phyloP scores from a whole-genome alignment of 2,329 filamentous ascomycete species.

The Stylonectria norvegica region DNA sequence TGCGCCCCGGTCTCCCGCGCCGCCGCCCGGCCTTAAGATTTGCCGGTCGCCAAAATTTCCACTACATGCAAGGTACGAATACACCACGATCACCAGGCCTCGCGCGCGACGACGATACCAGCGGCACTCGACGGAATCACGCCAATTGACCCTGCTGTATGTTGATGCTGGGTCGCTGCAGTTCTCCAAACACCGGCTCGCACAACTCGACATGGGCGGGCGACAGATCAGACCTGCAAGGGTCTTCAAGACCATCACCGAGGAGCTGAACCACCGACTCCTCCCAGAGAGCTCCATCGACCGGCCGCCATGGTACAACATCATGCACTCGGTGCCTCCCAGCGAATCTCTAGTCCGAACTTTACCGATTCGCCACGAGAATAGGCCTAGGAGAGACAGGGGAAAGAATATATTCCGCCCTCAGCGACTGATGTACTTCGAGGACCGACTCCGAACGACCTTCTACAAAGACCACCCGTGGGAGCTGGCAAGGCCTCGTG shows the following conservation, averaged over 20 bases:
- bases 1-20: constrained; percentile 20
- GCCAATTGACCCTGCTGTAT: constrained; percentile 20
- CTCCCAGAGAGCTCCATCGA: constrained; percentile 34
- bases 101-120: constrained; percentile 10
- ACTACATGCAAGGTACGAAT: no score
- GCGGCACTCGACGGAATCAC: constrained; percentile 11
- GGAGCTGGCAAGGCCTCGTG: constrained; percentile 85
- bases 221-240: constrained; percentile 45
- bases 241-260: constrained; percentile 45
- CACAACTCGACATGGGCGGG: constrained; percentile 36
- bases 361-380: constrained; percentile 48
- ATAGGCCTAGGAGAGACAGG: no score
- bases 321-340: constrained; percentile 53
- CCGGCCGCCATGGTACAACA: constrained; percentile 49
- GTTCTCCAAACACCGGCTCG: constrained; percentile 5
- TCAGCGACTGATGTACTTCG: constrained; percentile 71
- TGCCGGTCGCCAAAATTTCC: constrained; percentile 32
- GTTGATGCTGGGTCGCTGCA: background rate
- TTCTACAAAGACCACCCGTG: constrained; percentile 96
- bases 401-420: constrained; percentile 75
- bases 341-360: constrained; percentile 54
- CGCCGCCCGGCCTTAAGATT: constrained; percentile 29
- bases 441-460: constrained; percentile 73
- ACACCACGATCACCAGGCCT: constrained; percentile 14
- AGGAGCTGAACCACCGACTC: constrained; percentile 42